Evolutionary conservation across 148 eudicot species (phyloP).

Genomic region (Rhododendron henanense): DNA sequence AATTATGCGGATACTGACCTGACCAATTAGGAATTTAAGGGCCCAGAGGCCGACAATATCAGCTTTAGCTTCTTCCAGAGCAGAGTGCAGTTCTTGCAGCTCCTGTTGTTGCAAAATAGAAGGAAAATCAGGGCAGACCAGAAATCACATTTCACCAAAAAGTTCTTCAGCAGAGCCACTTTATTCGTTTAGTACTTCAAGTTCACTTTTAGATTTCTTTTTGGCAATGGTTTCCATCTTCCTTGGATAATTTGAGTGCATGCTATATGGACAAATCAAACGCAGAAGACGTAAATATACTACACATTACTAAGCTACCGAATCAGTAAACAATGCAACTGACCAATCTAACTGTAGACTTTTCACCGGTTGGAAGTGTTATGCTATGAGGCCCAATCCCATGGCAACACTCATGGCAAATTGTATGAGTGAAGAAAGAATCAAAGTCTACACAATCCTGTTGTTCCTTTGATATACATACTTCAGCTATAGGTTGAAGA

Average conservation of each 20-base stretch:
- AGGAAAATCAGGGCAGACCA: conserved; percentile 8
- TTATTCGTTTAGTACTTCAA: not conserved
- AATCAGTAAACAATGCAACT: conserved; percentile 13
- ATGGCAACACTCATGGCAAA: conserved; percentile 99
- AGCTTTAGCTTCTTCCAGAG: conserved; percentile 97
- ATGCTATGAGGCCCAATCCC: conserved; percentile 98
- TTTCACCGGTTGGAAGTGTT: conserved; percentile 72
- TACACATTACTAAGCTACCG: not conserved
- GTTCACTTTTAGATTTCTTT: not conserved
- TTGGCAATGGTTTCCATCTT: not conserved
- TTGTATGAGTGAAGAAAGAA: conserved; percentile 95
- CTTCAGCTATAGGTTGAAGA: conserved; percentile 83
- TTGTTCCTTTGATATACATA: conserved; percentile 74
- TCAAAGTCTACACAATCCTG: conserved; percentile 77
- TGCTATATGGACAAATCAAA: not conserved
- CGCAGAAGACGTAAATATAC: not conserved
- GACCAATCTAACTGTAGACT: conserved; percentile 97
- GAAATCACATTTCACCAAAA: not conserved
- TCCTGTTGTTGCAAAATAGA: conserved; percentile 44
- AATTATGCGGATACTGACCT: conserved; percentile 36
- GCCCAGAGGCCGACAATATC: conserved; percentile 99
- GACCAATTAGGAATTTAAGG: conserved; percentile 59
- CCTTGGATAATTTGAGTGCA: not conserved
- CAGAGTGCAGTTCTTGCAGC: conserved; percentile 92
- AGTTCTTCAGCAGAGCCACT: not conserved